Base-by-base conservation (phyloP, 139 green algal genomes). In the Micractinium sp. region DNA sequence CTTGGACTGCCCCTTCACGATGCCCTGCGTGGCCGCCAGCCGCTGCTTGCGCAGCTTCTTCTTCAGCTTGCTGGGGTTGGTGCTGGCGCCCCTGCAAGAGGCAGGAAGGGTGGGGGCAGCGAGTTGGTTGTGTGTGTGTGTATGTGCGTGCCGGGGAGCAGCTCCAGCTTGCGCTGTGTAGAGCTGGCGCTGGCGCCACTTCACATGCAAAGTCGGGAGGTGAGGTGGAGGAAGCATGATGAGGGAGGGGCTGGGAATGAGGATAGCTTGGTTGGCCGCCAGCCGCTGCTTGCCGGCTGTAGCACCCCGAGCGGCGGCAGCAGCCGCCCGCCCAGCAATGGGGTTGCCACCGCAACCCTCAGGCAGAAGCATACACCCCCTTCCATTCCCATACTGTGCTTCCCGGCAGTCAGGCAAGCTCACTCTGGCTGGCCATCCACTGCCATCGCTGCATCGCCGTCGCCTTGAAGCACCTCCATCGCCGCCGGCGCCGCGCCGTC, bases 1-100 rank as follows among this genome's bases (percentile, higher is more conserved):
- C 67, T 47, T 80, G 25, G 56, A 60, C 41, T 67, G 41, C 27
- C 83, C 83, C 67, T 87, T 87, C 5, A 87, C 67, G 1, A 87
- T 66, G 83, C 83, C 83, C 83, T 87, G 67, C 25, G 67, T 87
- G 2, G 83, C 38, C 38, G 83, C 83, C 83, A 87, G 71, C 67
- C 83, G 83, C 66, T 80, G 66, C 67, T 87, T 87, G 67, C 83
- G 83, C 83, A 87, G 63, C 83, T 80, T 79, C 38, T 87, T 87
- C 66, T 69, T n/a, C 56, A 87, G 83, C 67, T 87, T 87, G 38
- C 14, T 4, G 15, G 83, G 83, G 83, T 87, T 87, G 36, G 27
- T 2, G 78, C n/a, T 83, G 78, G 23, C 29, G 81, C 13, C 20
- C 38, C 77, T 85, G 79, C 79, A 71, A 14, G 27, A 33, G 33